Percentiles rank a stretch among this genome's conserved stretches.
phyloP scores from a whole-genome alignment of 75 land plant genomes.

The Cupressus sempervirens region DNA sequence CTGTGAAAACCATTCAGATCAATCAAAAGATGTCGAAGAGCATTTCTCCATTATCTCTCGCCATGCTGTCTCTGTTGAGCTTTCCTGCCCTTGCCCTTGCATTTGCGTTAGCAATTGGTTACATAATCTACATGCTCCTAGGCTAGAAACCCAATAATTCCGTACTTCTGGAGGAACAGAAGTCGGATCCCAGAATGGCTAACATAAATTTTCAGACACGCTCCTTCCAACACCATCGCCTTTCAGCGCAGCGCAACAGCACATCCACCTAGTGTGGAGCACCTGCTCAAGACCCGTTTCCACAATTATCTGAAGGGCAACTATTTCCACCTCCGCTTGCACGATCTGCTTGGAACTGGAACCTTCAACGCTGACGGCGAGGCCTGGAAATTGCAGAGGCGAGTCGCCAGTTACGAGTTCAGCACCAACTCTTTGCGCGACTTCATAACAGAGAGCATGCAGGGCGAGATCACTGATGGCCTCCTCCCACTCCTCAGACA shows the following conservation, averaged over 20 bases:
- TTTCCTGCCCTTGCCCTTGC: background rate
- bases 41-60: background rate
- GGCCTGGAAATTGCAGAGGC: conserved; percentile 54
- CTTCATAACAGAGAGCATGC: conserved; percentile 35
- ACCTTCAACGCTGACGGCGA: conserved; percentile 67
- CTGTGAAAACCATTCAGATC: no score
- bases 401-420: conserved; percentile 58
- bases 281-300: conserved; percentile 58
- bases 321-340: conserved; percentile 31
- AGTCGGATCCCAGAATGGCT: conserved; percentile 56
- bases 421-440: conserved; percentile 30
- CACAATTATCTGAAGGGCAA: conserved; percentile 62
- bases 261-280: conserved; percentile 57
- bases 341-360: conserved; percentile 52
- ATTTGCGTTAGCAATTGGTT: background rate
- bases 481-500: conserved; percentile 44
- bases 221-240: conserved; percentile 48
- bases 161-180: conserved; percentile 24
- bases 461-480: conserved; percentile 24
- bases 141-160: background rate
- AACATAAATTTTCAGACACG: conserved; percentile 33
- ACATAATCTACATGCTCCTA: background rate
- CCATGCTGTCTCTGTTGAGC: background rate
- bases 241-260: conserved; percentile 42
- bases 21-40: no score